phyloP scores from a whole-genome alignment of 352 stramenopile species.

The Globisporangium cystogenes region DNA sequence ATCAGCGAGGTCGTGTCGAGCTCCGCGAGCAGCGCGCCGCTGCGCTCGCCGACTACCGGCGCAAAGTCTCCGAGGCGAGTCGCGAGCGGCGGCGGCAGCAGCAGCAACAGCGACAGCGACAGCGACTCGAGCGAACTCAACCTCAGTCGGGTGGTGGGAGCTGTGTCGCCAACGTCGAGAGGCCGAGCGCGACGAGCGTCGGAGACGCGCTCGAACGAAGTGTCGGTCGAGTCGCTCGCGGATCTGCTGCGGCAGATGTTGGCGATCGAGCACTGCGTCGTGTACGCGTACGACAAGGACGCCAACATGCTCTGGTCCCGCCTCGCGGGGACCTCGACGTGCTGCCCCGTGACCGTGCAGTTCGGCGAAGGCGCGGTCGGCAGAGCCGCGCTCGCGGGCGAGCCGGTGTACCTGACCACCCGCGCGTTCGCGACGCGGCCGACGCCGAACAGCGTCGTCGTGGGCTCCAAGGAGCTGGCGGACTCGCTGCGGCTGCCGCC shows the following conservation, averaged over 20 bases:
- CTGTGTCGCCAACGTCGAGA: not conserved
- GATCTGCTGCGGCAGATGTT: conserved; percentile 49
- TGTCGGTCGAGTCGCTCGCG: conserved; percentile 32
- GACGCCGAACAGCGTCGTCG: conserved; percentile 6
- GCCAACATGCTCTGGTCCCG: conserved; percentile 44
- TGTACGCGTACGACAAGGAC: conserved; percentile 55
- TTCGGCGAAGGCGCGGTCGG: conserved; percentile 57
- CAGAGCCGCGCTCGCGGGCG: conserved; percentile 16
- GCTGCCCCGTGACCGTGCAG: conserved; percentile 28
- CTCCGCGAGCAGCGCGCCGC: not conserved
- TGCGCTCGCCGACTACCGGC: not conserved
- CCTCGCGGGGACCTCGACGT: conserved; percentile 19
- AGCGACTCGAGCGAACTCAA: not conserved
- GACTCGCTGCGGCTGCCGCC: conserved; percentile 4
- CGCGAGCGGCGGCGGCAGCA: too few species aligned
- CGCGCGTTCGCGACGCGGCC: conserved; percentile 3
- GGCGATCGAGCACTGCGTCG: conserved; percentile 42
- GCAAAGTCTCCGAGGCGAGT: not conserved
- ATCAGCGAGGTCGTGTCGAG: conserved; percentile 19
- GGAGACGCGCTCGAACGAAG: conserved; percentile 15
- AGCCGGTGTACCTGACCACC: conserved; percentile 26
- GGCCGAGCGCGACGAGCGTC: not conserved
- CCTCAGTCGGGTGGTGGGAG: not conserved
- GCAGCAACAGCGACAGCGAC: not conserved
- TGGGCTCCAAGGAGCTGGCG: conserved; percentile 14